A percentile compares a stretch with the other conserved stretches of the same genome.
phyloP scores from a whole-genome alignment of 2,329 filamentous ascomycete species.

The Colletotrichum coccodes region DNA sequence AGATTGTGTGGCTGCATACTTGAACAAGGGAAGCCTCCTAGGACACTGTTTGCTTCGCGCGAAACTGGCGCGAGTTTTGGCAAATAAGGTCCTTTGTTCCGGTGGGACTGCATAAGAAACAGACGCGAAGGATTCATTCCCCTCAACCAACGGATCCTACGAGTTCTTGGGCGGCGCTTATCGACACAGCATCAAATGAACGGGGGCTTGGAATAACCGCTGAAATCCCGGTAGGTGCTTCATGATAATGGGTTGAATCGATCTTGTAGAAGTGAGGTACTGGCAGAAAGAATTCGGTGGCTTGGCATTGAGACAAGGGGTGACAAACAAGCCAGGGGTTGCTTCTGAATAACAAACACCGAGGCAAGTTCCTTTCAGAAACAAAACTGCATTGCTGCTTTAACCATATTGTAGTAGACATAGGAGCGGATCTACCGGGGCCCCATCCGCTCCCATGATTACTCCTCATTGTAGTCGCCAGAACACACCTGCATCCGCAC shows the following conservation, averaged over 20 bases:
- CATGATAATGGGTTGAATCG: background rate
- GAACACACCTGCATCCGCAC: background rate
- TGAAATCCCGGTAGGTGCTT: background rate
- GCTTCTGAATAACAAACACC: background rate
- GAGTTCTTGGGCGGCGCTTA: slow-evolving; percentile 11
- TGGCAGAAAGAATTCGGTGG: background rate
- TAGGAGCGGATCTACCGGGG: background rate
- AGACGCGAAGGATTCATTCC: slow-evolving; percentile 30
- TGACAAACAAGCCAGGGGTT: background rate
- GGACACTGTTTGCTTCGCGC: background rate
- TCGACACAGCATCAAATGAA: background rate
- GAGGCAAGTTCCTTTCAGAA: background rate
- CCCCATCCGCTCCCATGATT: background rate
- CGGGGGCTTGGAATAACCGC: background rate
- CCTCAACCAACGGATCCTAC: slow-evolving; percentile 7
- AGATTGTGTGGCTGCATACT: slow-evolving; percentile 23
- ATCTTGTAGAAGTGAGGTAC: background rate
- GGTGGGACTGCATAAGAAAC: background rate
- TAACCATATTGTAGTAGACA: background rate
- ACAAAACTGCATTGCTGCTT: background rate
- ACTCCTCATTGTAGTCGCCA: background rate
- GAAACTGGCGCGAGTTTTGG: background rate
- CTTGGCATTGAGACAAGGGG: background rate
- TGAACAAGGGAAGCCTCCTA: background rate
- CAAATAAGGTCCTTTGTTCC: background rate